A percentile compares a stretch with the other conserved stretches of the same genome.
Evolutionary conservation across 78 protist species (phyloP).

Genomic region (Isochrysis galbana): DNA sequence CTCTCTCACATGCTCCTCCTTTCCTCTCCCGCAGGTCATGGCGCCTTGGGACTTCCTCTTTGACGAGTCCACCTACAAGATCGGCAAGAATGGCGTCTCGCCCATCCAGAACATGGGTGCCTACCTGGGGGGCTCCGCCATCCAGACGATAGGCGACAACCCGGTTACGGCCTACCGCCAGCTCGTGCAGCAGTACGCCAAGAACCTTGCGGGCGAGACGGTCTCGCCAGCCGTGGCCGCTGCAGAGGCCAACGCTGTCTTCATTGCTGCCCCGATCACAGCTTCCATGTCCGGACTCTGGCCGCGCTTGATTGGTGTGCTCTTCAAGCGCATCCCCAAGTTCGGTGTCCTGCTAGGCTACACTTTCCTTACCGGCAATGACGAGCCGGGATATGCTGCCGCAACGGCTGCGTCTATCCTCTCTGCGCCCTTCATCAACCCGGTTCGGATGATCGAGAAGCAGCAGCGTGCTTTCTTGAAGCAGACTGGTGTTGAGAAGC

Average conservation of each 20-base stretch:
- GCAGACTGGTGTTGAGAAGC: slow-evolving; percentile 24
- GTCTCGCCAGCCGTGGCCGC: neutral
- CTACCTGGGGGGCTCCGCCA: slow-evolving; percentile 30
- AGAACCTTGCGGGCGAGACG: neutral
- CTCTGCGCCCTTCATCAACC: slow-evolving; percentile 31
- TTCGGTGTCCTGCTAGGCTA: slow-evolving; percentile 9
- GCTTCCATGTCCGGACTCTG: slow-evolving; percentile 12
- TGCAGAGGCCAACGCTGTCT: slow-evolving; percentile 10
- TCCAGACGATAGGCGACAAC: slow-evolving; percentile 32
- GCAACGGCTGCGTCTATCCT: neutral
- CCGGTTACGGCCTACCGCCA: slow-evolving; percentile 32
- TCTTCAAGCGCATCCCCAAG: slow-evolving; percentile 28
- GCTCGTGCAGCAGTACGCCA: slow-evolving; percentile 34
- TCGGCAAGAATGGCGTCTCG: neutral
- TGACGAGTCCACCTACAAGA: neutral
- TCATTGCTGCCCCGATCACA: neutral
- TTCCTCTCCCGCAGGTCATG: too few relatives aligned
- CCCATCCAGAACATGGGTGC: slow-evolving; percentile 16
- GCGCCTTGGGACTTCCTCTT: neutral
- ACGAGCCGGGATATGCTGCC: neutral
- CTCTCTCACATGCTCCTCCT: too few relatives aligned
- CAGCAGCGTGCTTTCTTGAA: slow-evolving; percentile 25
- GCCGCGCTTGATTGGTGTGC: slow-evolving; percentile 21
- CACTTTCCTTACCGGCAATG: neutral
- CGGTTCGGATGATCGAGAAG: slow-evolving; percentile 31